Base-by-base conservation (phyloP, 2,329 filamentous ascomycete species). In the Alternaria sp. region DNA sequence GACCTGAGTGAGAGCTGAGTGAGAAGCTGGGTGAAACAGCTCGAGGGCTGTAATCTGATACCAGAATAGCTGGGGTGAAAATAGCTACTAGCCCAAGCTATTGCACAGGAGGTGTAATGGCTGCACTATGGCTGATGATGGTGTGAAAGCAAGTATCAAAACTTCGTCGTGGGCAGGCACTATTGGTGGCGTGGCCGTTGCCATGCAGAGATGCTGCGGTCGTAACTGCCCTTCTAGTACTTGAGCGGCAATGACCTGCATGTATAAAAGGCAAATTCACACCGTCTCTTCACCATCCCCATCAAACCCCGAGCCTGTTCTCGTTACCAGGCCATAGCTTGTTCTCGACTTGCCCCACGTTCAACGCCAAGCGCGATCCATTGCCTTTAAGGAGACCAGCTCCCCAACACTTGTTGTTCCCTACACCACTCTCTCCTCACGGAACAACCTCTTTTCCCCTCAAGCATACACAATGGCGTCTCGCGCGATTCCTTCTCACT, bases 401-500 rank as follows among this genome's bases (percentile, higher is more conserved):
- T 65, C 66, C 61, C 67, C 62, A 60, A 61, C 62, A 64, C 60
- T 62, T 65, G 55, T 61, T 67, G 61, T 59, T 57, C 60, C 28
- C 44, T 50, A 54, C 56, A 49, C 57, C 56, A 54, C 63, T 61
- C 57, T 61, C 44, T 40, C 61, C 43, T 30, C 50, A 32, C 56
- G 59, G 54, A 62, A 52, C 23, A n/a, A 40, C 28, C 49, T 55
- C 25, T 23, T 59, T 23, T 32, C 51, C 49, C 43, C 26, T 32
- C 50, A 45, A 25, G 62, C 58, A 57, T 26, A 75, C 70, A 84
- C 73, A 74, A 95, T 95, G 91, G 89, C 91, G 69, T 86, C 88
- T 77, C 84, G 85, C 73, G 91, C 92, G 69, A 85, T 97, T 74
- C 93, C 94, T 69, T 86, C 91, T 46, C 95, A 96, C 86, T 87